Evolutionary conservation across 1,284 basidiomycete species (phyloP).

Genomic region (Cystobasidium slooffiae): DNA sequence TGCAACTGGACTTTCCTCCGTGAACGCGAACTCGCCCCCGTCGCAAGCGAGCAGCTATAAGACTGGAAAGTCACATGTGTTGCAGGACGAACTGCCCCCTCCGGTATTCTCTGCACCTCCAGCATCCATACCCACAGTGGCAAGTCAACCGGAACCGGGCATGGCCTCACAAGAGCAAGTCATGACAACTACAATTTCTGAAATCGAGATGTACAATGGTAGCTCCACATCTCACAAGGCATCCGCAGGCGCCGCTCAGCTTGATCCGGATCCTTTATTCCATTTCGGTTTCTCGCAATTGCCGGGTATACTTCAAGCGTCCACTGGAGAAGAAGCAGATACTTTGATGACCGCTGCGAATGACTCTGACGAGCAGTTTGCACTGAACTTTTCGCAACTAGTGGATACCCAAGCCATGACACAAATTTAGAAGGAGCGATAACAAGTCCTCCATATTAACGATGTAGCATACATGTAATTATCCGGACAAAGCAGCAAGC

Average conservation of each 20-base stretch:
- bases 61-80: no score
- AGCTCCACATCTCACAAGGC: neutral
- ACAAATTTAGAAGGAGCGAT: neutral
- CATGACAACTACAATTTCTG: neutral
- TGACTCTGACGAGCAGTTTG: neutral
- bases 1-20: neutral
- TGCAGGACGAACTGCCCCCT: slow-evolving; percentile 29
- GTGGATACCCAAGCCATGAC: slow-evolving; percentile 15
- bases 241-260: neutral
- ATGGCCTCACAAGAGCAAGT: neutral
- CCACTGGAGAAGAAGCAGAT: neutral
- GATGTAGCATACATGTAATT: neutral
- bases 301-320: neutral
- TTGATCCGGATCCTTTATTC: slow-evolving; percentile 1
- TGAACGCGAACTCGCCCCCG: neutral
- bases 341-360: neutral
- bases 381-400: slow-evolving; percentile 16
- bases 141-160: neutral
- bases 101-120: slow-evolving; percentile 39
- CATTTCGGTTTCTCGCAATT: slow-evolving; percentile 32
- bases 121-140: slow-evolving; percentile 21
- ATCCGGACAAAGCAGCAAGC: neutral
- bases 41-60: no score
- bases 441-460: neutral
- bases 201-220: neutral